Base-by-base conservation (phyloP, 1,139 yeast species). In the Lodderomyces pseudojiufengensis region DNA sequence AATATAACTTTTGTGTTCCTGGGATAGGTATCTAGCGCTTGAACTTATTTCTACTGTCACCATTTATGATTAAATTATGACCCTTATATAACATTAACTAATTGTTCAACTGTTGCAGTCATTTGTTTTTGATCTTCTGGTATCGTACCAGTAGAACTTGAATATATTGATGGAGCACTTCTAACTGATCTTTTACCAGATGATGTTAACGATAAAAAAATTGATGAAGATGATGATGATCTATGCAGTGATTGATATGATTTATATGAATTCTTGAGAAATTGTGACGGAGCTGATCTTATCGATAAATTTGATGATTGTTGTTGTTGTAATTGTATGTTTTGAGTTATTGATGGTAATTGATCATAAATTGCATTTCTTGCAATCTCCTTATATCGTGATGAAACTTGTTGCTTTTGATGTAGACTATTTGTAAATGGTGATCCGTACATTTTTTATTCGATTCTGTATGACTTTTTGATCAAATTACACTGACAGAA, bases 51-150 rank as follows among this genome's bases (percentile, higher is more conserved):
- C n/a, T n/a, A n/a, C n/a, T n/a, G n/a, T n/a, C n/a, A n/a, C n/a
- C n/a, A n/a, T n/a, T n/a, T n/a, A n/a, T n/a, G n/a, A n/a, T n/a
- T n/a, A n/a, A n/a, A n/a, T n/a, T n/a, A n/a, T n/a, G n/a, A n/a
- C n/a, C n/a, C n/a, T n/a, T n/a, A n/a, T n/a, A 69, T 61, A 44
- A 68, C 74, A 42, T 66, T 67, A 25, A 70, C 68, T 25, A 69
- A 51, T 47, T 69, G 74, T 40, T 70, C 76, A 5, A 70, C 69
- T 0, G 73, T 67, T 23, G 64, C 62, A 18, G 70, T 54, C 3
- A 65, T 51, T 2, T 72, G 73, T 40, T 66, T 74, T 37, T 63
- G 53, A 43, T 70, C 74, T 48, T 69, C 76, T 1, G 76, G 76
- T 25, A 70, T 69, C 11, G 75, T 70, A 24, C 70, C 73, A 1